Conservation (phyloP, 1,284 basidiomycete species). For the Trichosporon sp. region DNA sequence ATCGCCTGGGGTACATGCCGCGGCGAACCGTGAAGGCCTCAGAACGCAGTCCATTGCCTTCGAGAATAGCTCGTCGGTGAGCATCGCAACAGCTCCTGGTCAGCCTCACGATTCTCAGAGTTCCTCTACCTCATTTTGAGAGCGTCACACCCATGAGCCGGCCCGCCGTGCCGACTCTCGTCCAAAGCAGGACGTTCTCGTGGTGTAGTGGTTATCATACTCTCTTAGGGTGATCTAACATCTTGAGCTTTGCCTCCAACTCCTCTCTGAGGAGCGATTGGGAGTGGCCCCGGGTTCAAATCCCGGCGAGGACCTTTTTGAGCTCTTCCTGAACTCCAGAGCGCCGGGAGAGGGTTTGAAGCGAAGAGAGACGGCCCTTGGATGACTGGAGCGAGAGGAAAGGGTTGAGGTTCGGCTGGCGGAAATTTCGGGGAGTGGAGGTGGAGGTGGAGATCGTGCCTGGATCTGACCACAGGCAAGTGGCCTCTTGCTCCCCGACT, state of each 20-base stretch:
- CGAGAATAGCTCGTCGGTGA: no score
- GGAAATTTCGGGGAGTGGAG: not conserved
- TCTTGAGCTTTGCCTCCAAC: not conserved
- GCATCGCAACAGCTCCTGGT: no score
- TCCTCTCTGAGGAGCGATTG: not conserved
- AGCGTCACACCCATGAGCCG: no score
- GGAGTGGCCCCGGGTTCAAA: not conserved
- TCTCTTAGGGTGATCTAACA: conserved; percentile 1
- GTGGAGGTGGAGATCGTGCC: not conserved
- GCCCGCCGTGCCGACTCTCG: not conserved
- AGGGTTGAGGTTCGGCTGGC: not conserved
- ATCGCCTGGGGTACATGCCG: no score
- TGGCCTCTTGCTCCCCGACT: no score
- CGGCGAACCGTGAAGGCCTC: no score
- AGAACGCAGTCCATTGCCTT: no score
- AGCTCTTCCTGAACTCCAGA: not conserved
- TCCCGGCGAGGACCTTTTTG: not conserved
- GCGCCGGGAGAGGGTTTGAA: not conserved
- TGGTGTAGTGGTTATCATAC: conserved; percentile 1
- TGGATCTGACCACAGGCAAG: not conserved
- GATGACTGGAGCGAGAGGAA: not conserved
- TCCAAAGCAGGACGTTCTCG: not conserved
- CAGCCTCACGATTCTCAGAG: no score
- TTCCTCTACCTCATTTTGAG: no score
- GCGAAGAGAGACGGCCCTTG: not conserved